Evolutionary conservation across 768 basidiomycete species (phyloP).

Genomic region (Leccinellum albellum): DNA sequence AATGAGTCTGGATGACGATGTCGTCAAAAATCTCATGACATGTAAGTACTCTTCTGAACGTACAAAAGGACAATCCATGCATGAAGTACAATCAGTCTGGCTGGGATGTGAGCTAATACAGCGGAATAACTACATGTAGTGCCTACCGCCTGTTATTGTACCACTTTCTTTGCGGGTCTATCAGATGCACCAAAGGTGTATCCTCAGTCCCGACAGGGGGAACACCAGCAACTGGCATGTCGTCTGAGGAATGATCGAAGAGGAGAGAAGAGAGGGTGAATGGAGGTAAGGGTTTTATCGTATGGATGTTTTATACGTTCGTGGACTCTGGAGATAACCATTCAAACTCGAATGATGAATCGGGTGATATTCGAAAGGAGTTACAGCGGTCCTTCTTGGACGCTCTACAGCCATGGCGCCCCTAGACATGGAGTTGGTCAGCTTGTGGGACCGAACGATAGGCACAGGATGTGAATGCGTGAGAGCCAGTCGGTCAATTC

Average conservation of each 20-base stretch:
- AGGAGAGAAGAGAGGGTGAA: not conserved
- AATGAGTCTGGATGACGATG: constrained; percentile 46
- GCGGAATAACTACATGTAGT: not conserved
- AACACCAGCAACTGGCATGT: constrained; percentile 47
- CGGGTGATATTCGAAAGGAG: not conserved
- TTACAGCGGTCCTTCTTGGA: not conserved
- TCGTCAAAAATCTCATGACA: not conserved
- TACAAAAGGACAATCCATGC: constrained; percentile 68
- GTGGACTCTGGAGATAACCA: too few species aligned
- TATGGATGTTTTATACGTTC: not conserved
- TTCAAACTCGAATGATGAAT: not conserved
- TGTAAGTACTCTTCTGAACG: constrained; percentile 14
- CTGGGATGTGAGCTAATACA: not conserved
- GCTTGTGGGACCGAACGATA: too few species aligned
- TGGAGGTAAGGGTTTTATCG: not conserved
- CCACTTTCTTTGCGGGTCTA: constrained; percentile 69
- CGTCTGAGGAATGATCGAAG: not conserved
- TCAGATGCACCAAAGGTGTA: constrained; percentile 46
- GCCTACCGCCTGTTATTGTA: constrained; percentile 69
- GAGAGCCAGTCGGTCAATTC: too few species aligned
- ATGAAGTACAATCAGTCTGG: constrained; percentile 59
- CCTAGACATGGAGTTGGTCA: too few species aligned
- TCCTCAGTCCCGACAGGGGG: constrained; percentile 24
- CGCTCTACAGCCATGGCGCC: not conserved
- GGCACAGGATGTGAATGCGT: too few species aligned